phyloP scores from a whole-genome alignment of 176 grass and related monocot genomes.

The Cenchrus americanus region DNA sequence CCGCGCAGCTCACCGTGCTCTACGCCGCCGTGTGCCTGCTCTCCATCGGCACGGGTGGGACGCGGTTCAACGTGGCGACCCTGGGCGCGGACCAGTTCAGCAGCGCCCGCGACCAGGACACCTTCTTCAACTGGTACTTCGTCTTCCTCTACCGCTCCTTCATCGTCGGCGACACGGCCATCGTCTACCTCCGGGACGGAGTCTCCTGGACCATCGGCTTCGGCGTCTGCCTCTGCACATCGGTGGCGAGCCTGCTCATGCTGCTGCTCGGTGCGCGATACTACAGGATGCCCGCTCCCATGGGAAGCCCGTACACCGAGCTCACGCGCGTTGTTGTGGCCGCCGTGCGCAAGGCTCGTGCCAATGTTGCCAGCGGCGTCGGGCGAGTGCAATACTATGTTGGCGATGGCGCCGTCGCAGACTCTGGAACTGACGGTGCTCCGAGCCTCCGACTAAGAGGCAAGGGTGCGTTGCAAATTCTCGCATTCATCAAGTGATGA shows the following conservation, averaged over 20 bases:
- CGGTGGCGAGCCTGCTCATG: background rate
- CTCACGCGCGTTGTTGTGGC: background rate
- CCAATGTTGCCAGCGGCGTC: background rate
- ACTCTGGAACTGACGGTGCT: background rate
- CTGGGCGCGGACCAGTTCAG: background rate
- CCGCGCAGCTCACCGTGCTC: slow-evolving; percentile 2
- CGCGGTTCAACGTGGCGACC: background rate
- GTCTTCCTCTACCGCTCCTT: background rate
- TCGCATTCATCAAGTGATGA: background rate
- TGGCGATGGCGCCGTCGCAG: background rate
- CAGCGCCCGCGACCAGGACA: background rate
- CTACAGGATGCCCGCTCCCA: background rate
- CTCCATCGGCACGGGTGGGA: background rate
- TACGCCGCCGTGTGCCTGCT: slow-evolving; percentile 2
- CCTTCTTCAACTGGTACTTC: slow-evolving; percentile 19
- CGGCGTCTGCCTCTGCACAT: background rate
- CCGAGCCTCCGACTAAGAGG: background rate
- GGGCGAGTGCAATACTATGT: background rate
- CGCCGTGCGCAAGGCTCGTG: background rate
- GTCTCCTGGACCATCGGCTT: background rate
- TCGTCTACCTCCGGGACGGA: background rate
- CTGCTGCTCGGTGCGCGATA: background rate
- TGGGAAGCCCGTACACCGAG: background rate
- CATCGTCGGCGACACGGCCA: background rate
- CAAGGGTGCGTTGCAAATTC: background rate